These are phyloP conservation scores for Purpureocillium lavendulum DNA, from an alignment of 2,329 filamentous ascomycete genomes.

Conservation along the genomic window DNA sequence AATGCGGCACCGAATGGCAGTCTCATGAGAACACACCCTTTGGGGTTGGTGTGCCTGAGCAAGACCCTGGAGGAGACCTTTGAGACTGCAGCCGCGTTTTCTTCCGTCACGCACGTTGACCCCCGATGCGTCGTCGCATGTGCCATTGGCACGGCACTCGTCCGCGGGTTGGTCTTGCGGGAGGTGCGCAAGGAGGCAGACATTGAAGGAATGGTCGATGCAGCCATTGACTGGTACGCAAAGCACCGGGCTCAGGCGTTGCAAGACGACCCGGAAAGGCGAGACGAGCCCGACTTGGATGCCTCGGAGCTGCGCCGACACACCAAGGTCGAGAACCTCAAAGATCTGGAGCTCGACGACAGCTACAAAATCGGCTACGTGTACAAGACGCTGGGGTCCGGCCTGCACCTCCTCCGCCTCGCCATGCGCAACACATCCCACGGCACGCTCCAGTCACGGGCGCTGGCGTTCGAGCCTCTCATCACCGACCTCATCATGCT, in stretches of 20 bases:
- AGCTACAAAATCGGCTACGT: conserved; percentile 40
- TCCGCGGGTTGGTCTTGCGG: conserved; percentile 35
- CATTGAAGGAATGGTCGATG: conserved; percentile 31
- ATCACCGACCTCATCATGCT: conserved; percentile 41
- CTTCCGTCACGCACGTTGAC: conserved; percentile 40
- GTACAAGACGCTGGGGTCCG: conserved; percentile 43
- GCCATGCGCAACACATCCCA: conserved; percentile 26
- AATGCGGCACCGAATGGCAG: conserved; percentile 41
- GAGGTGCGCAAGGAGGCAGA: conserved; percentile 30
- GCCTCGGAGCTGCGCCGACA: conserved; percentile 32
- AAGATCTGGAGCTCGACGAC: conserved; percentile 35
- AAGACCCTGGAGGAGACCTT: conserved; percentile 33
- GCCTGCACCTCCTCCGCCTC: conserved; percentile 32
- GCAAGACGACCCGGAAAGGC: conserved; percentile 12
- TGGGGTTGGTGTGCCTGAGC: conserved; percentile 37
- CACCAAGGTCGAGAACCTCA: conserved; percentile 24
- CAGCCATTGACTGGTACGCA: conserved; percentile 29
- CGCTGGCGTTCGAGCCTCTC: conserved; percentile 32
- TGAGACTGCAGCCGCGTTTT: conserved; percentile 29
- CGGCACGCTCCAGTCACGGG: conserved; percentile 10
- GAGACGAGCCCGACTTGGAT: conserved; percentile 25
- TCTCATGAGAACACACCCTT: conserved; percentile 43
- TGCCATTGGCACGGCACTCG: conserved; percentile 35
- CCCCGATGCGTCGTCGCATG: conserved; percentile 42
- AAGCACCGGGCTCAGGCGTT: conserved; percentile 11